Evolutionary conservation across 2,329 filamentous ascomycete species (phyloP), one percentile per base, ranked within the genome.

Genomic region (Alternaria dauci): DNA sequence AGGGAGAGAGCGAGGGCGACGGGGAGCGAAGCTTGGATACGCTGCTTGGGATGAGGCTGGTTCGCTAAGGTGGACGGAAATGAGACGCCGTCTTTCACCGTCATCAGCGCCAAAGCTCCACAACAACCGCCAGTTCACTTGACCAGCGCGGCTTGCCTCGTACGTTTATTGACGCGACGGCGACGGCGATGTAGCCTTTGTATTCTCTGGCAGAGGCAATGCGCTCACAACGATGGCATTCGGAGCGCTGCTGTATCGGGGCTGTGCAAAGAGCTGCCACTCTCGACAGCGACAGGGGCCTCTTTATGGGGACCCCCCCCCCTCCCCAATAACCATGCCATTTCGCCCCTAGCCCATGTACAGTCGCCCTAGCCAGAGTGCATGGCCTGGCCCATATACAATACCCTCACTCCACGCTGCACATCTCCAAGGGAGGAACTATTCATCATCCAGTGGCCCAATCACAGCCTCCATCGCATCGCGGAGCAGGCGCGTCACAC

Each of bases 11-110:
- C 67, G 67, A 73, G 65, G 66, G 62, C 58, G 47, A 57, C 28
- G 46, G 53, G 53, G 58, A 52, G 50, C 50, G 50, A 44, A 71
- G 71, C 69, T 71, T 60, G 60, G 70, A 68, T 69, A 64, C 44
- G 63, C 67, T 66, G 67, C 69, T 73, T 67, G 70, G 64, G 69
- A 71, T 73, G 73, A 74, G 72, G 72, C 71, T 74, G 72, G 73
- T 73, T 70, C 72, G 71, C 72, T 74, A 75, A 75, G 55, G 66
- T 69, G 69, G 70, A 65, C 70, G 73, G 73, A 76, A 76, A 76
- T 76, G 73, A 76, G 72, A 69, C 67, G 67, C 70, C 71, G 70
- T 66, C 67, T 70, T 70, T 68, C 61, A 70, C 65, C 67, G 65
- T 68, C 68, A 67, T 68, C 66, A 69, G 69, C 66, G 67, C 63